Evolutionary conservation across 257 asterid genomes (phyloP).

Genomic region (Mentha longifolia): DNA sequence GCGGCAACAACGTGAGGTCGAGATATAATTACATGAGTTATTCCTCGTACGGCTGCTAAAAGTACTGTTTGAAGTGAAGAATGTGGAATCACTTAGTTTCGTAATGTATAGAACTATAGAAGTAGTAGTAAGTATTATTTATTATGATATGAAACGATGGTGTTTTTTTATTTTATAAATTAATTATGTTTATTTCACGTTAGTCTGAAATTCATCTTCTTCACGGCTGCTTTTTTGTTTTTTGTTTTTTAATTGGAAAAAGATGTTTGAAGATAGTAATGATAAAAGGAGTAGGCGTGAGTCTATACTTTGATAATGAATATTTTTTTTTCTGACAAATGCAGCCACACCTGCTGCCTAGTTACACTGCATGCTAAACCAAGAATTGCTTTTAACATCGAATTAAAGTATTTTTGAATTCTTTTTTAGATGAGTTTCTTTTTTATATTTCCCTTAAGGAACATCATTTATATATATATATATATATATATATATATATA

Average conservation of each 20-base stretch:
- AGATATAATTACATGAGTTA: constrained; percentile 79
- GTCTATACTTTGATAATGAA: no score
- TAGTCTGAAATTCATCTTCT: background rate
- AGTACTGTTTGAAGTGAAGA: constrained; percentile 6
- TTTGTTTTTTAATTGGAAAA: constrained; percentile 2
- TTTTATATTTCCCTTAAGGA: no score
- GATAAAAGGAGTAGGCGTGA: constrained; percentile 32
- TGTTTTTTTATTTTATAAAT: background rate
- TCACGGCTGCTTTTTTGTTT: background rate
- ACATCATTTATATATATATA: no score
- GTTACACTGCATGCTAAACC: background rate
- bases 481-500: no score
- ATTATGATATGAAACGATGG: constrained; percentile 16
- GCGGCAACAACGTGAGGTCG: constrained; percentile 48
- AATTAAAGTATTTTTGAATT: no score
- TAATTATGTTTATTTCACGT: constrained; percentile 9
- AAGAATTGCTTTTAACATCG: background rate
- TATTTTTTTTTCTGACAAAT: constrained; percentile 34
- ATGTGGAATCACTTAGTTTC: background rate
- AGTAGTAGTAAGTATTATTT: constrained; percentile 17
- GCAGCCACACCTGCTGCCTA: background rate
- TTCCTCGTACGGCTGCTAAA: constrained; percentile 70
- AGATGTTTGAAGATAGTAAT: constrained; percentile 27
- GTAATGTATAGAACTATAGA: constrained; percentile 34
- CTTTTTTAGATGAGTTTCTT: no score